phyloP scores from a whole-genome alignment of 192 early-diverging fungal species.

The Mortierella hygrophila region DNA sequence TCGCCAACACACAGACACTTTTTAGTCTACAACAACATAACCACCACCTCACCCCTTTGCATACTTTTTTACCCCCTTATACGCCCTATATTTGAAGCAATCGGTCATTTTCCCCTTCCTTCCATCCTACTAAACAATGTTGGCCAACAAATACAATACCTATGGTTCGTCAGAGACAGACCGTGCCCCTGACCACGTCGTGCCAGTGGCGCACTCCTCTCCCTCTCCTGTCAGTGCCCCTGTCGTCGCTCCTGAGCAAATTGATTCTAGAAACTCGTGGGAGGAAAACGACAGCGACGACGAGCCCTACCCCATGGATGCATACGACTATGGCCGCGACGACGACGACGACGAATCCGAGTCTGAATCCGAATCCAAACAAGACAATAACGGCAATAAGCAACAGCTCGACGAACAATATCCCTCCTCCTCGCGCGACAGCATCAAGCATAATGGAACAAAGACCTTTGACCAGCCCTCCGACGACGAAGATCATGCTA shows the following conservation, averaged over 20 bases:
- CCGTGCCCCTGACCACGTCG: constrained; percentile 8
- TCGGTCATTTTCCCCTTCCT: no score
- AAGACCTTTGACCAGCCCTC: constrained; percentile 32
- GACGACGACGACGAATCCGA: constrained; percentile 18
- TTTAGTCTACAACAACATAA: neutral
- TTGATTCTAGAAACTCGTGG: constrained; percentile 32
- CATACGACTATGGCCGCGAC: constrained; percentile 22
- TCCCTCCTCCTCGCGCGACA: neutral
- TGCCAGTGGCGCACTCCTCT: neutral
- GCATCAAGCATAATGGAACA: neutral
- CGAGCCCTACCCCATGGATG: constrained; percentile 34
- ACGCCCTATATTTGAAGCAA: no score
- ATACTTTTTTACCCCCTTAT: neutral
- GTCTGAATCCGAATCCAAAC: constrained; percentile 19
- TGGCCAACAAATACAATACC: constrained; percentile 34
- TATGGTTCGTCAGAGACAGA: constrained; percentile 25
- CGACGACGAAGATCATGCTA: constrained; percentile 13
- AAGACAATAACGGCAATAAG: neutral
- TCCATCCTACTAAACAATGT: constrained; percentile 8
- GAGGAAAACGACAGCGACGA: constrained; percentile 46
- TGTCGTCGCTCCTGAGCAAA: constrained; percentile 16
- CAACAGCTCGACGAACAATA: neutral
- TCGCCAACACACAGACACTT: neutral
- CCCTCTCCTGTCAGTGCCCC: neutral
- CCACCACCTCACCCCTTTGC: neutral